phyloP scores from a whole-genome alignment of 1,139 yeast species.

The Kluyveromyces sp. region DNA sequence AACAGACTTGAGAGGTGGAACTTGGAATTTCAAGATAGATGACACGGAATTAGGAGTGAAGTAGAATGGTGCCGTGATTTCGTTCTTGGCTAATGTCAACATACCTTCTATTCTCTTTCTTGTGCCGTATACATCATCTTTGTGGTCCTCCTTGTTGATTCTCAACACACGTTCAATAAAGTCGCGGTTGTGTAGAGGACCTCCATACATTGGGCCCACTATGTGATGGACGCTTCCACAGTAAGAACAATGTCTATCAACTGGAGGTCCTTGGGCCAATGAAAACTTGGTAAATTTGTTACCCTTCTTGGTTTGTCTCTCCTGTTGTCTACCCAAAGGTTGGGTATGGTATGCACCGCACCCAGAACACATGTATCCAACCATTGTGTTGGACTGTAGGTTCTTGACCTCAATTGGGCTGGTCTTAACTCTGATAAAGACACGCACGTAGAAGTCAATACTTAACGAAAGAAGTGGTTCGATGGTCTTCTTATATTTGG shows the following conservation, averaged over 20 bases:
- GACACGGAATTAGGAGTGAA: conserved; percentile 73
- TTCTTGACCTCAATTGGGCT: conserved; percentile 78
- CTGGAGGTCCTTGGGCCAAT: conserved; percentile 50
- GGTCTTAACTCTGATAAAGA: conserved; percentile 67
- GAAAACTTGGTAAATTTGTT: conserved; percentile 41
- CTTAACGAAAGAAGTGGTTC: conserved; percentile 81
- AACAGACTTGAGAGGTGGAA: conserved; percentile 68
- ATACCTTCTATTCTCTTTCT: conserved; percentile 81
- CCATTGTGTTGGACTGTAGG: conserved; percentile 64
- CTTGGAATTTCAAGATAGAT: conserved; percentile 69
- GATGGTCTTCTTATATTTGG: conserved; percentile 76
- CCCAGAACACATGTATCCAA: conserved; percentile 78
- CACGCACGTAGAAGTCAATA: conserved; percentile 86
- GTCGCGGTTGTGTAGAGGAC: conserved; percentile 57
- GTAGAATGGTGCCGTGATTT: conserved; percentile 65
- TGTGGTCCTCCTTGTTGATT: conserved; percentile 42
- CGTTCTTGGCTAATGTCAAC: conserved; percentile 75
- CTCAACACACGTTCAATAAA: conserved; percentile 59
- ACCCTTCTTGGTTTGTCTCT: conserved; percentile 31
- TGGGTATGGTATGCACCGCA: conserved; percentile 72
- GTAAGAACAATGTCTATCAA: conserved; percentile 51
- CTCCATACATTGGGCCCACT: conserved; percentile 97
- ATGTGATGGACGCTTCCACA: conserved; percentile 68
- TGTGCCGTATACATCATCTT: conserved; percentile 60
- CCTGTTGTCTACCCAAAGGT: conserved; percentile 58